phyloP scores from a whole-genome alignment of 2,329 filamentous ascomycete species.

The Botrytis squamosa region DNA sequence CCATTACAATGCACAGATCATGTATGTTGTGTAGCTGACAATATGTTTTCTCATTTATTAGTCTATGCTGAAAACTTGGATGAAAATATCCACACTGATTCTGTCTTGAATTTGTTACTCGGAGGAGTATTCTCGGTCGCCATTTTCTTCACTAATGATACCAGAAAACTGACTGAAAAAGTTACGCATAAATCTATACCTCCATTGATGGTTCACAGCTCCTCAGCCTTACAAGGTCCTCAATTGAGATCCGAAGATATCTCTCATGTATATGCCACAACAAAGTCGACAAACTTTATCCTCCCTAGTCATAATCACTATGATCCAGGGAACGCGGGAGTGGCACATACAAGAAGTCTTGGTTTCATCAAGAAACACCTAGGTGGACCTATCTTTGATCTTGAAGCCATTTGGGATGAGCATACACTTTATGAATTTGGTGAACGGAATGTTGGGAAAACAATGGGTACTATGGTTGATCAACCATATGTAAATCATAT shows the following conservation, averaged over 20 bases:
- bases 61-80: conserved; percentile 15
- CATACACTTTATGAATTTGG: conserved; percentile 72
- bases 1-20: not conserved
- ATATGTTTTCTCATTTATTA: conserved; percentile 8
- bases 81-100: not conserved
- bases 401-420: conserved; percentile 78
- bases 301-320: conserved; percentile 29
- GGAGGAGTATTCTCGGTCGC: not conserved
- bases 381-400: conserved; percentile 67
- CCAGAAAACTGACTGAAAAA: not conserved
- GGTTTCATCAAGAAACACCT: conserved; percentile 63
- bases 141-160: conserved; percentile 3
- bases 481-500: conserved; percentile 80
- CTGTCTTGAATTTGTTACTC: not conserved
- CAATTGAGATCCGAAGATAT: conserved; percentile 7
- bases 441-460: conserved; percentile 65
- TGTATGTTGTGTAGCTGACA: not conserved
- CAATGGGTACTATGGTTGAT: conserved; percentile 78
- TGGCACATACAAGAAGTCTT: conserved; percentile 61
- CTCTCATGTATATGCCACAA: conserved; percentile 19
- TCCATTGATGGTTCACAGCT: conserved; percentile 17
- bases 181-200: not conserved
- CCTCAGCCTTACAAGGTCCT: not conserved
- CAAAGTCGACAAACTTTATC: conserved; percentile 25
- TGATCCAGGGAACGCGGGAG: conserved; percentile 52